Evolutionary conservation across 2,329 filamentous ascomycete species (phyloP), one percentile per base, ranked within the genome.

Genomic region (Phaeoacremonium minimum): DNA sequence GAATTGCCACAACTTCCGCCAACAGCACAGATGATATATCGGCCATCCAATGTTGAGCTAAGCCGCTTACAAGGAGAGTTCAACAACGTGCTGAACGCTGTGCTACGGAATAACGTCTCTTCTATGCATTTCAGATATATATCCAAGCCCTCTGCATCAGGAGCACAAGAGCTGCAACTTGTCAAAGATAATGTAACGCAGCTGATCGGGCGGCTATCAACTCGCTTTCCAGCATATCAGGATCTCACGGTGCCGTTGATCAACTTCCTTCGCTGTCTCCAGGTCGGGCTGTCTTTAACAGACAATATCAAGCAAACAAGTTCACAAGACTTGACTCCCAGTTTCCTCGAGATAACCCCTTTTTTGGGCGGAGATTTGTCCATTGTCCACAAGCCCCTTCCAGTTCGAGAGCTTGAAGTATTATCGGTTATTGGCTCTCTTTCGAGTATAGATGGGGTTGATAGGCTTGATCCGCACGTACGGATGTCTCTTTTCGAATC

Each of bases 11-110:
- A 75, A 18, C 77, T 82, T 8, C 85, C 87, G 1, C 66, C 75
- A 15, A 70, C 76, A 7, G 75, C 83, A 7, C 64, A 74, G 38
- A 67, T 78, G 12, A 80, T 95, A 15, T 88, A 83, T 52, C 75
- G 91, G 17, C 88, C 89, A 0, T 61, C 71, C 11, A 58, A 63
- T 2, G 88, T 85, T 1, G 76, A 87, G 47, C 69, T 95, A 9
- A 65, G 72, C 36, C 67, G 82, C 30, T 64, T 97, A 4, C 89
- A 96, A 48, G 84, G 83, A 7, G 88, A 96, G 48, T 91, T 97
- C 50, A 77, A 74, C 35, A 90, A 86, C 43, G 63, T 94, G 17
- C 63, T 94, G 28, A 83, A 80, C 42, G 69, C 75, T n/a, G 63
- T 83, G 13, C 62, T 81, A 15, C 66, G 69, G 14, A 61, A 64